These are phyloP conservation scores for Podospora australis DNA, from an alignment of 495 filamentous ascomycete genomes.

Conservation along the genomic window DNA sequence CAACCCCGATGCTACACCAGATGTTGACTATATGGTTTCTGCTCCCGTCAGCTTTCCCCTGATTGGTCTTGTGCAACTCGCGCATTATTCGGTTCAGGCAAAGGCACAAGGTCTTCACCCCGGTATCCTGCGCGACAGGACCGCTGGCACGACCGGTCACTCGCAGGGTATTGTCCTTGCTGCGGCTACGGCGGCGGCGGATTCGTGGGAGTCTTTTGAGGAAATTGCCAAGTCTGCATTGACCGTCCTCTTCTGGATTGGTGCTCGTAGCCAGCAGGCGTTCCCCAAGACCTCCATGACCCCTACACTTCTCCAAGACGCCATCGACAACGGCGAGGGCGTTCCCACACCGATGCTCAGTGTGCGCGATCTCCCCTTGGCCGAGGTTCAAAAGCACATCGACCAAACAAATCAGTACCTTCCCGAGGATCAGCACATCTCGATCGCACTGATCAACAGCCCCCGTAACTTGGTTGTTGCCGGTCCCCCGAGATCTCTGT, in stretches of 20 bases:
- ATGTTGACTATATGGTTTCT: constrained; percentile 91
- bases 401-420: constrained; percentile 94
- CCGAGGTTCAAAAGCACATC: constrained; percentile 87
- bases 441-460: constrained; percentile 93
- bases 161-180: constrained; percentile 94
- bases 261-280: constrained; percentile 93
- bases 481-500: constrained; percentile 89
- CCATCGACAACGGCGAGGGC: constrained; percentile 88
- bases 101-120: constrained; percentile 81
- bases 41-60: constrained; percentile 95
- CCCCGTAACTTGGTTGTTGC: constrained; percentile 95
- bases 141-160: constrained; percentile 88
- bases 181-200: constrained; percentile 81
- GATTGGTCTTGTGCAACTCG: constrained; percentile 90
- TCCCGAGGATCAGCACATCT: constrained; percentile 84
- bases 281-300: constrained; percentile 91
- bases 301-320: constrained; percentile 89
- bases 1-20: constrained; percentile 78
- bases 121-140: constrained; percentile 71
- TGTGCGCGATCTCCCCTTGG: constrained; percentile 80
- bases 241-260: constrained; percentile 98
- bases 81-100: constrained; percentile 90
- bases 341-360: constrained; percentile 95
- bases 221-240: constrained; percentile 69
- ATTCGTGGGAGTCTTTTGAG: constrained; percentile 84